Evolutionary conservation across 805 yeast genomes (phyloP).

Genomic region (Ogataea thermomethanolica): DNA sequence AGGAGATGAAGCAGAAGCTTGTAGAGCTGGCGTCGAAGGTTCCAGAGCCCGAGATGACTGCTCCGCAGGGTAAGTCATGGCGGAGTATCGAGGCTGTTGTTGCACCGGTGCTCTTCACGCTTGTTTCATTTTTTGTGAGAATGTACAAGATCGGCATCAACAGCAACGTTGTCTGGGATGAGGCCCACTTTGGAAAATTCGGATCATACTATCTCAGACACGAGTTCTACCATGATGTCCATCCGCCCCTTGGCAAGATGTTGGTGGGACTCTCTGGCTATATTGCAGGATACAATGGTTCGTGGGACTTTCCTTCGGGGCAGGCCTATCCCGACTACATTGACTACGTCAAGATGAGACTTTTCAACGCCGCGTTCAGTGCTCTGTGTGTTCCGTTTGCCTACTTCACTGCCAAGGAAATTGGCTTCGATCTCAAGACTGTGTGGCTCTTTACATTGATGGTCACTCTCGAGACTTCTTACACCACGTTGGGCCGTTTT

Average conservation of each 20-base stretch:
- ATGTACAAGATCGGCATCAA: slow-evolving; percentile 72
- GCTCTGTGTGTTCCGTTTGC: slow-evolving; percentile 84
- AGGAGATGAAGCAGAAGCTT: slow-evolving; percentile 31
- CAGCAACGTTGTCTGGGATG: slow-evolving; percentile 89
- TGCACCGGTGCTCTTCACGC: slow-evolving; percentile 64
- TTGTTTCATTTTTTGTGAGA: slow-evolving; percentile 67
- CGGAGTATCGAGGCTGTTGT: slow-evolving; percentile 31
- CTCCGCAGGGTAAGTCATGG: slow-evolving; percentile 10
- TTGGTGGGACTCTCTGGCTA: slow-evolving; percentile 74
- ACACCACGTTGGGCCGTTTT: slow-evolving; percentile 81
- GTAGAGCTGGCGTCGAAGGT: slow-evolving; percentile 25
- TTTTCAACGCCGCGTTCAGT: slow-evolving; percentile 81
- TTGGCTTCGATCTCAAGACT: slow-evolving; percentile 68
- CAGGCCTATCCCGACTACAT: slow-evolving; percentile 68
- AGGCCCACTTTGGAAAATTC: slow-evolving; percentile 91
- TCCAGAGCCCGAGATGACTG: slow-evolving; percentile 10
- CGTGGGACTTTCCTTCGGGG: slow-evolving; percentile 87
- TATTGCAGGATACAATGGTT: slow-evolving; percentile 82
- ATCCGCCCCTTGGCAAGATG: slow-evolving; percentile 85
- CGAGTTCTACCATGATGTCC: slow-evolving; percentile 83
- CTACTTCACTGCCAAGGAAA: slow-evolving; percentile 71
- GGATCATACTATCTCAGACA: slow-evolving; percentile 77
- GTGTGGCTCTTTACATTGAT: slow-evolving; percentile 77
- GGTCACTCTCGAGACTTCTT: slow-evolving; percentile 80
- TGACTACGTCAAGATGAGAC: slow-evolving; percentile 81